Evolutionary conservation across 2,329 filamentous ascomycete species (phyloP).

Genomic region (Diaporthe sp.): DNA sequence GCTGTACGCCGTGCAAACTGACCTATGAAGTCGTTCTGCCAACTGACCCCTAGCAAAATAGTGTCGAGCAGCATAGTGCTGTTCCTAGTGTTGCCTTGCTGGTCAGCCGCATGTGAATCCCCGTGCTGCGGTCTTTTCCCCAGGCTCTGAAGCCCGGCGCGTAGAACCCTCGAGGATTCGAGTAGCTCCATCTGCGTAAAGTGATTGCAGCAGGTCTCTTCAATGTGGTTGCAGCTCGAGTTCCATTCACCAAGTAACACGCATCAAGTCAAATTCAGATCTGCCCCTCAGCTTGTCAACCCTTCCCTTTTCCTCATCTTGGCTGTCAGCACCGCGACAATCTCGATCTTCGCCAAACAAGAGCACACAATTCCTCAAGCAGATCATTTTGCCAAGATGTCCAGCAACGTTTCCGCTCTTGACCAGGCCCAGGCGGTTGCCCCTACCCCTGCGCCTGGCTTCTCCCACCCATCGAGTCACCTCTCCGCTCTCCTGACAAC

Average conservation of each 20-base stretch:
- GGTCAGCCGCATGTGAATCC: not conserved
- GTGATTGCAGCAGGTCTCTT: not conserved
- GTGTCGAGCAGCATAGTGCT: not conserved
- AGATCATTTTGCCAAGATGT: not conserved
- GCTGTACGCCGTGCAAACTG: not conserved
- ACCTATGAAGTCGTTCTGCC: not conserved
- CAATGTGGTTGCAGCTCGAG: not conserved
- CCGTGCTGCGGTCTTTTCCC: not conserved
- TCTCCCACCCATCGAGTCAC: no score
- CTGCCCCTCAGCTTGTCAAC: not conserved
- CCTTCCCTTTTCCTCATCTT: not conserved
- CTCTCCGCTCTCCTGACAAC: not conserved
- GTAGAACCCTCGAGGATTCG: not conserved
- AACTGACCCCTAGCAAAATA: no score
- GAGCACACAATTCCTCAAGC: not conserved
- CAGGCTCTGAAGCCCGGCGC: not conserved
- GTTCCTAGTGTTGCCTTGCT: not conserved
- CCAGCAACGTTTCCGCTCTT: not conserved
- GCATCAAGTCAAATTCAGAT: not conserved
- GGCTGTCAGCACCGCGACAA: not conserved
- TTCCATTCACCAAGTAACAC: not conserved
- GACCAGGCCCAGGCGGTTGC: not conserved
- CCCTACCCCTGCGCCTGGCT: not conserved
- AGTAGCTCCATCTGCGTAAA: not conserved
- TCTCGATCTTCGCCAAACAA: not conserved